Conservation (phyloP, 352 stramenopile species). For the Globisporangium mamillatum region DNA sequence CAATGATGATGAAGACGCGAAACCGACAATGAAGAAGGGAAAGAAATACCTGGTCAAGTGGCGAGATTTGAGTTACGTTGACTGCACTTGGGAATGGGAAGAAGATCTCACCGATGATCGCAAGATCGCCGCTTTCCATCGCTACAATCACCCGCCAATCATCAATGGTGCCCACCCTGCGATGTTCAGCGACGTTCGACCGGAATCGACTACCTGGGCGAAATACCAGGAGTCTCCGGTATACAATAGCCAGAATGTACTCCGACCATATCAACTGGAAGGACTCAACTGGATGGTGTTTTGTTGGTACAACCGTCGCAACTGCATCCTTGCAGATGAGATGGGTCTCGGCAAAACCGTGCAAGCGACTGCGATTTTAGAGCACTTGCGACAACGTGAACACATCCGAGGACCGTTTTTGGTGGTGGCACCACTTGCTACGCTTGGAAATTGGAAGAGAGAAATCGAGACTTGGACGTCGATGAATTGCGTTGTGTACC, state of each 20-base stretch:
- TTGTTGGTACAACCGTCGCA: slow-evolving; percentile 97
- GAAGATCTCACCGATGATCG: slow-evolving; percentile 87
- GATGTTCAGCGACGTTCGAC: slow-evolving; percentile 78
- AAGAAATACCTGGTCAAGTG: slow-evolving; percentile 93
- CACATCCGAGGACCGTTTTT: slow-evolving; percentile 96
- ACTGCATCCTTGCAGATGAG: slow-evolving; percentile 89
- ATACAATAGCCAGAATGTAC: slow-evolving; percentile 93
- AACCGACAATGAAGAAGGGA: slow-evolving; percentile 60
- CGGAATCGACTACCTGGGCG: slow-evolving; percentile 76
- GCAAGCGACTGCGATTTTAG: slow-evolving; percentile 92
- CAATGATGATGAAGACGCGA: slow-evolving; percentile 34
- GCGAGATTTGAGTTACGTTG: slow-evolving; percentile 88
- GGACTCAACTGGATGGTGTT: slow-evolving; percentile 98
- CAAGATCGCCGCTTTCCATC: slow-evolving; percentile 87
- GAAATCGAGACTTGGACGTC: slow-evolving; percentile 99
- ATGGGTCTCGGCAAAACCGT: slow-evolving; percentile 92
- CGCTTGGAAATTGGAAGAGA: slow-evolving; percentile 98
- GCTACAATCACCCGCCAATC: slow-evolving; percentile 83
- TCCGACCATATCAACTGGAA: slow-evolving; percentile 98
- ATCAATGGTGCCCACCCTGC: slow-evolving; percentile 79
- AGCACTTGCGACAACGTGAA: slow-evolving; percentile 91
- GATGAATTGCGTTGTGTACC: slow-evolving; percentile 99
- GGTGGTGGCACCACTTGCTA: slow-evolving; percentile 97
- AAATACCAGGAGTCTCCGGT: slow-evolving; percentile 86
- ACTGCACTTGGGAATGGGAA: slow-evolving; percentile 89